Evolutionary conservation across 805 yeast species (phyloP).

Genomic region (Lipomyces spencermartinsiae): DNA sequence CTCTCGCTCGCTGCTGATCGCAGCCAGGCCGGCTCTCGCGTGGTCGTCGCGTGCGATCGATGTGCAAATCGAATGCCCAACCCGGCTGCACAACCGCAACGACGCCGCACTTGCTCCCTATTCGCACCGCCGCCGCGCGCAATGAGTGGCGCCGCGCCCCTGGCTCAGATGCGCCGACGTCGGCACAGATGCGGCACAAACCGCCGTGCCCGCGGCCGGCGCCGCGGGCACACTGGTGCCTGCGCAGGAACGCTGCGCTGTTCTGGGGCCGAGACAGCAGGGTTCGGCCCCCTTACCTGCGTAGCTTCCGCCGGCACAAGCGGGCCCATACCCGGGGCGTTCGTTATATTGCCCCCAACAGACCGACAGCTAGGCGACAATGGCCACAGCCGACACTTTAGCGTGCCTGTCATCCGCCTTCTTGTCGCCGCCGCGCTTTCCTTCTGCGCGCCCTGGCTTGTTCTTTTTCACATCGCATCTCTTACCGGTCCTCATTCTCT

Average conservation of each 20-base stretch:
- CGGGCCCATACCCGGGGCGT: neutral
- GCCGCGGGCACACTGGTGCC: neutral
- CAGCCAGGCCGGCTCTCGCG: neutral
- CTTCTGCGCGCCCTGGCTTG: neutral
- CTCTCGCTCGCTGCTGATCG: neutral
- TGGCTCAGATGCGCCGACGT: neutral
- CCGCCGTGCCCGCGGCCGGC: neutral
- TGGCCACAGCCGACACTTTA: neutral
- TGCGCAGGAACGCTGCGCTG: slow-evolving; percentile 4
- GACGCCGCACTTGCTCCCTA: neutral
- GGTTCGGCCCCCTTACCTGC: neutral
- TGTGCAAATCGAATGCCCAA: neutral
- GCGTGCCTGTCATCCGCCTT: slow-evolving; percentile 1
- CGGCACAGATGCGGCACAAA: neutral
- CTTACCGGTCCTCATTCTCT: neutral
- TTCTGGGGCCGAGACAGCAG: slow-evolving; percentile 1
- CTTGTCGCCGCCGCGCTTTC: slow-evolving; percentile 8
- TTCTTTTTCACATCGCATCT: neutral
- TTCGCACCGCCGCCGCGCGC: neutral
- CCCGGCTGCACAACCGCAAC: neutral
- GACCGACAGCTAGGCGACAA: neutral
- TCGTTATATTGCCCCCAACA: neutral
- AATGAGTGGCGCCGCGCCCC: neutral
- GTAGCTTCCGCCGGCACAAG: neutral
- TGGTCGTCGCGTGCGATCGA: neutral